A percentile compares a stretch with the other conserved stretches of the same genome.
Conservation (phyloP, 495 filamentous ascomycete species). For the Thozetella sp. region DNA sequence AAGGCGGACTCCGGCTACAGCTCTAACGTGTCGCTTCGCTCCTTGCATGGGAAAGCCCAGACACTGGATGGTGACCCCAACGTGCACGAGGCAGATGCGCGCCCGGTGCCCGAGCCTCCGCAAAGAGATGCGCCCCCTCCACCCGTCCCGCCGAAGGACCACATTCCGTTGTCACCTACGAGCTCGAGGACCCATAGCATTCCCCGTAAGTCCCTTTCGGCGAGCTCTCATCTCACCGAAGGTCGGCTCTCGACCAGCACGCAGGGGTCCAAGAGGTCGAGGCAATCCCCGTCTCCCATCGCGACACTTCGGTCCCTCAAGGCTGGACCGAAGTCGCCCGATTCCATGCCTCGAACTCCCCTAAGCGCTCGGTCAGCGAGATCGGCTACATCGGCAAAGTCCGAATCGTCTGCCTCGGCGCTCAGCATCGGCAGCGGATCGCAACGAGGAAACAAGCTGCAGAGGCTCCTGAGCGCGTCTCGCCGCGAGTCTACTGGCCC, state of each 20-base stretch:
- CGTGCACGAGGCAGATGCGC: background rate
- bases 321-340: slow-evolving; percentile 16
- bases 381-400: slow-evolving; percentile 22
- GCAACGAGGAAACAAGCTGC: slow-evolving; percentile 35
- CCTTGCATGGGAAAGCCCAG: slow-evolving; percentile 30
- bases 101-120: slow-evolving; percentile 4
- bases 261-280: slow-evolving; percentile 1
- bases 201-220: slow-evolving; percentile 4
- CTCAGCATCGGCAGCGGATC: slow-evolving; percentile 32
- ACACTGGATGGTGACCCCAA: slow-evolving; percentile 4
- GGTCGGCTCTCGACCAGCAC: background rate
- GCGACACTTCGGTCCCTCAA: slow-evolving; percentile 1
- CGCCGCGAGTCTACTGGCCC: slow-evolving; percentile 21
- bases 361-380: slow-evolving; percentile 20
- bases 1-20: slow-evolving; percentile 62
- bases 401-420: slow-evolving; percentile 24
- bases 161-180: slow-evolving; percentile 2
- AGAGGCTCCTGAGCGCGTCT: slow-evolving; percentile 37
- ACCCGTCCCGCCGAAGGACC: slow-evolving; percentile 30
- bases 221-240: background rate
- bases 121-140: slow-evolving; percentile 24
- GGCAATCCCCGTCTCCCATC: slow-evolving; percentile 6
- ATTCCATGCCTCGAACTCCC: slow-evolving; percentile 18
- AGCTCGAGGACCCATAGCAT: slow-evolving; percentile 4
- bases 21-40: slow-evolving; percentile 51